phyloP scores from a whole-genome alignment of 1,139 yeast species.

The Scheffersomyces titani region DNA sequence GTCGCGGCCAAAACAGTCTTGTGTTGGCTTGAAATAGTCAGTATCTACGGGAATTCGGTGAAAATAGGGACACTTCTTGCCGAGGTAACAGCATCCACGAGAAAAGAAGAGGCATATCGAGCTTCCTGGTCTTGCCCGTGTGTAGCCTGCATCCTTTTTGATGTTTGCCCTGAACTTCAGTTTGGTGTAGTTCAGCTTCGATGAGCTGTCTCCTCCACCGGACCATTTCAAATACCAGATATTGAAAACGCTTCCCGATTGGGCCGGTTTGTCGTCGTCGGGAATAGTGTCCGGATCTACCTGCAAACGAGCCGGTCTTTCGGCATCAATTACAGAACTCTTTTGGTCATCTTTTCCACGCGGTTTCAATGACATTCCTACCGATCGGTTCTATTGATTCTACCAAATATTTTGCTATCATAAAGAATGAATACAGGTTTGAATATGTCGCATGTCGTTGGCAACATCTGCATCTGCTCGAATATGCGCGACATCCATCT shows the following conservation, averaged over 20 bases:
- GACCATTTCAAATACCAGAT: constrained; percentile 91
- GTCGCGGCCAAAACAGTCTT: constrained; percentile 93
- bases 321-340: neutral
- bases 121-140: constrained; percentile 56
- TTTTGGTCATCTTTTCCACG: neutral
- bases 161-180: constrained; percentile 59
- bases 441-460: neutral
- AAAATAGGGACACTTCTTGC: constrained; percentile 70
- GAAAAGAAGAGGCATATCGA: constrained; percentile 83
- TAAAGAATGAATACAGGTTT: neutral
- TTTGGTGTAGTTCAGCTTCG: constrained; percentile 26
- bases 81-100: constrained; percentile 82
- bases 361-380: neutral
- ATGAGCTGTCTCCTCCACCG: constrained; percentile 59
- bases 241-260: constrained; percentile 78
- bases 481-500: neutral
- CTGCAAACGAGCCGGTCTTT: constrained; percentile 59
- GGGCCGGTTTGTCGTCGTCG: constrained; percentile 71
- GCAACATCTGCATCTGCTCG: neutral
- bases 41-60: constrained; percentile 70
- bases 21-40: constrained; percentile 55
- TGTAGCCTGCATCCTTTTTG: constrained; percentile 69
- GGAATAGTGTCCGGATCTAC: constrained; percentile 64
- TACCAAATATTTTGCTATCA: neutral
- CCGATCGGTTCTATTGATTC: neutral